Conservation (phyloP, 2,329 filamentous ascomycete species). For the Colletotrichum cordylinicola region DNA sequence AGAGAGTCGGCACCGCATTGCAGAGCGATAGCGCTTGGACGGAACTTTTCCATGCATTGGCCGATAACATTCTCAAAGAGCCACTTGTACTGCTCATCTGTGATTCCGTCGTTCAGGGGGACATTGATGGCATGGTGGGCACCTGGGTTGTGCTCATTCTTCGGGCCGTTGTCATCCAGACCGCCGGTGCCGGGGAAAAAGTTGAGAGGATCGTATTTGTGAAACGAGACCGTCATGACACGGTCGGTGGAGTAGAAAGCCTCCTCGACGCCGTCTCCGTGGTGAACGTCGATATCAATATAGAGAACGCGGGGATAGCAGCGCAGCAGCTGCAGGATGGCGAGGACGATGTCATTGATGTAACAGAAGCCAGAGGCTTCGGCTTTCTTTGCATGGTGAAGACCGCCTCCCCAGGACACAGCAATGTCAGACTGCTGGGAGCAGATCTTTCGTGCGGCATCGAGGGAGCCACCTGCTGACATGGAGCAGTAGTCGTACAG, state of each 20-base stretch:
- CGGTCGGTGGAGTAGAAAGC: slow-evolving; percentile 89
- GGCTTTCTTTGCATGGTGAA: slow-evolving; percentile 94
- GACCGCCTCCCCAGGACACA: slow-evolving; percentile 95
- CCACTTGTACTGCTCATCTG: slow-evolving; percentile 84
- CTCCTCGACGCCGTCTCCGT: slow-evolving; percentile 90
- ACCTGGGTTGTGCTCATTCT: slow-evolving; percentile 82
- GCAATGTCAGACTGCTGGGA: slow-evolving; percentile 91
- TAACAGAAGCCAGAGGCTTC: slow-evolving; percentile 98
- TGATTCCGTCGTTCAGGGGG: slow-evolving; percentile 88
- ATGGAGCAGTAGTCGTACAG: slow-evolving; percentile 95
- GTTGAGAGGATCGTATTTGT: slow-evolving; percentile 85
- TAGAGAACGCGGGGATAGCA: slow-evolving; percentile 87
- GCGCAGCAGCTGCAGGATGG: slow-evolving; percentile 85
- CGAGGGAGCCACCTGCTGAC: slow-evolving; percentile 88
- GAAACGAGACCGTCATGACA: slow-evolving; percentile 92
- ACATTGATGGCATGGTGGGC: slow-evolving; percentile 92
- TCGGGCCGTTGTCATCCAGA: slow-evolving; percentile 83
- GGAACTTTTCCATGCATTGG: slow-evolving; percentile 80
- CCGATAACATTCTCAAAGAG: slow-evolving; percentile 86
- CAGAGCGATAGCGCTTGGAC: slow-evolving; percentile 88
- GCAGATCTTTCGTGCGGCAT: slow-evolving; percentile 88
- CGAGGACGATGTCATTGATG: slow-evolving; percentile 97
- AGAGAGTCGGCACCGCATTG: slow-evolving; percentile 97
- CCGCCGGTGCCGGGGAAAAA: slow-evolving; percentile 95
- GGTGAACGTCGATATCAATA: slow-evolving; percentile 93